These are phyloP conservation scores for Trifolium fragiferum DNA, from an alignment of 306 rosid genomes.

Conservation along the genomic window DNA sequence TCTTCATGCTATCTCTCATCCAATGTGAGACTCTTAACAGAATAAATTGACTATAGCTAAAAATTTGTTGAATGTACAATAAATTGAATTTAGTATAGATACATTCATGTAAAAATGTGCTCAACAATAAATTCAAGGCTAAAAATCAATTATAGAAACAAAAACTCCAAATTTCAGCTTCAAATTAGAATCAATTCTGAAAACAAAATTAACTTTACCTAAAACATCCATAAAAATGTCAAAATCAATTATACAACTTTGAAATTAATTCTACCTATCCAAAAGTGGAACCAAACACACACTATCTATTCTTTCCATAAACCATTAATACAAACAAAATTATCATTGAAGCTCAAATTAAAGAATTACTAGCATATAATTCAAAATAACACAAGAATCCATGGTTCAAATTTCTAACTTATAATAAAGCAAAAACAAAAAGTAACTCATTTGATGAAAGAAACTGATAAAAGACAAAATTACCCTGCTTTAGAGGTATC, in stretches of 20 bases:
- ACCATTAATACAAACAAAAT: neutral
- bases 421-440: neutral
- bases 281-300: neutral
- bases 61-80: too few species aligned
- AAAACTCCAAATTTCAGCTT: neutral
- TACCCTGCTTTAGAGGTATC: constrained; percentile 83
- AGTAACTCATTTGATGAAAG: neutral
- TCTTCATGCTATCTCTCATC: too few species aligned
- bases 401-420: neutral
- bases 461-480: constrained; percentile 17
- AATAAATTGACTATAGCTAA: too few species aligned
- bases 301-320: neutral
- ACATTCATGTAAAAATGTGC: neutral
- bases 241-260: neutral
- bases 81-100: too few species aligned
- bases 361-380: neutral
- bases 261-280: neutral
- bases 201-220: neutral
- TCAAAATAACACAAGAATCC: neutral
- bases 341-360: neutral
- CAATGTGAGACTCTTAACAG: too few species aligned
- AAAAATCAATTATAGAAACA: neutral
- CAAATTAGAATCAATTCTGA: too few species aligned
- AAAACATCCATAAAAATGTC: neutral
- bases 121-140: neutral